Percentiles rank a stretch among this genome's conserved stretches.
Conservation (phyloP, 306 rosid species). For the Potentilla sterilis region DNA sequence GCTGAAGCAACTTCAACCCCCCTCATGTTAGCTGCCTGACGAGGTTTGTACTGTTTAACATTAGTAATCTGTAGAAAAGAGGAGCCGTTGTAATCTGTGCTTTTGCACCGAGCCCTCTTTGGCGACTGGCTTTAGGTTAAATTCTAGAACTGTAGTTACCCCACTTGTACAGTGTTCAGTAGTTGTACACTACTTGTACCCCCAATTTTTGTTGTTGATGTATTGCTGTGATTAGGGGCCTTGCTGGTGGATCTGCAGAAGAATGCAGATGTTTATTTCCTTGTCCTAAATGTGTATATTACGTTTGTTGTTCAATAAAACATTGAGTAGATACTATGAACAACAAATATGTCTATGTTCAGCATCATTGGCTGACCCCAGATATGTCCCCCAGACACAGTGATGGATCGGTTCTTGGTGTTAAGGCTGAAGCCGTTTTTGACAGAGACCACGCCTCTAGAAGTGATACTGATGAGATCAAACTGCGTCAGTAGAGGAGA, state of each 20-base stretch:
- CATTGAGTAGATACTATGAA: conserved; percentile 27
- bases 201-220: conserved; percentile 44
- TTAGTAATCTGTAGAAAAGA: conserved; percentile 47
- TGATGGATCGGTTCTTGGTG: background rate
- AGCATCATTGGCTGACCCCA: background rate
- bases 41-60: conserved; percentile 38
- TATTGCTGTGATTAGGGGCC: conserved; percentile 37
- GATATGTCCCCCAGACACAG: background rate
- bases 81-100: conserved; percentile 46
- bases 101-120: conserved; percentile 33
- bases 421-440: background rate
- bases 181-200: conserved; percentile 30
- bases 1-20: conserved; percentile 93
- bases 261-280: conserved; percentile 62
- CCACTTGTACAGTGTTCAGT: conserved; percentile 72
- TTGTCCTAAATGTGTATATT: conserved; percentile 37
- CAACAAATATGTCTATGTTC: background rate
- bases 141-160: conserved; percentile 45
- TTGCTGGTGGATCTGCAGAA: conserved; percentile 70
- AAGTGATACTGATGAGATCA: background rate
- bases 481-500: background rate
- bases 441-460: background rate
- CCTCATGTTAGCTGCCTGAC: conserved; percentile 55
- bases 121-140: conserved; percentile 47
- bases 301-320: conserved; percentile 45